phyloP scores from a whole-genome alignment of 805 yeast species.

The Nakazawaea siamensis region DNA sequence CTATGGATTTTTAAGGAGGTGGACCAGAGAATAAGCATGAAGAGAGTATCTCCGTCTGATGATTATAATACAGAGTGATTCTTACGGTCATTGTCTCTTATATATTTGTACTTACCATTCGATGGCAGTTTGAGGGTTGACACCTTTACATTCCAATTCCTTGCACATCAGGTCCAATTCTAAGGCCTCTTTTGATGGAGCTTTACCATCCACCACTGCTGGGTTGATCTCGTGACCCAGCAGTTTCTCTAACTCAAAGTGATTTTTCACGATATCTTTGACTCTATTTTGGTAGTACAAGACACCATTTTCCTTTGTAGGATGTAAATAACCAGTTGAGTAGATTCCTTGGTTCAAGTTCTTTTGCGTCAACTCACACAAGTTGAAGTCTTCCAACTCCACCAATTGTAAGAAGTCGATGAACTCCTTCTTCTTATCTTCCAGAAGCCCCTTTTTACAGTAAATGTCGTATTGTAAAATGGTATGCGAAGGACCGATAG shows the following conservation, averaged over 20 bases:
- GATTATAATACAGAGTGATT: conserved; percentile 4
- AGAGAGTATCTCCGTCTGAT: conserved; percentile 11
- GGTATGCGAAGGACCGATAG: conserved; percentile 44
- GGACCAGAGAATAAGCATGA: no score
- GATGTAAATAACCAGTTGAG: conserved; percentile 51
- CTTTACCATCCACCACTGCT: conserved; percentile 34
- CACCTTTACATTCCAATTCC: conserved; percentile 41
- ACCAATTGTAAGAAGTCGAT: conserved; percentile 57
- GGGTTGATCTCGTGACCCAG: conserved; percentile 44
- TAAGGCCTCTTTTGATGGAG: conserved; percentile 32
- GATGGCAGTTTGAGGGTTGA: conserved; percentile 19
- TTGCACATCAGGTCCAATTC: conserved; percentile 44
- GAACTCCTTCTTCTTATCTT: conserved; percentile 48
- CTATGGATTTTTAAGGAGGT: no score
- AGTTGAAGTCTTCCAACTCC: conserved; percentile 53
- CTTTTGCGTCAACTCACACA: conserved; percentile 52
- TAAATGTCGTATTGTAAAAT: conserved; percentile 53
- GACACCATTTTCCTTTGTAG: conserved; percentile 51
- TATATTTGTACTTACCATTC: background rate
- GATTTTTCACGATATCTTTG: conserved; percentile 49
- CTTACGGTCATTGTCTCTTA: conserved; percentile 11
- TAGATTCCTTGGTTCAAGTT: conserved; percentile 55
- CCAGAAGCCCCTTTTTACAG: conserved; percentile 49
- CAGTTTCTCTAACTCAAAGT: conserved; percentile 35
- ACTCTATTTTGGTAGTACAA: conserved; percentile 48